Conservation (phyloP, 176 grass and related monocot genomes). For the Alopecurus myosuroides region DNA sequence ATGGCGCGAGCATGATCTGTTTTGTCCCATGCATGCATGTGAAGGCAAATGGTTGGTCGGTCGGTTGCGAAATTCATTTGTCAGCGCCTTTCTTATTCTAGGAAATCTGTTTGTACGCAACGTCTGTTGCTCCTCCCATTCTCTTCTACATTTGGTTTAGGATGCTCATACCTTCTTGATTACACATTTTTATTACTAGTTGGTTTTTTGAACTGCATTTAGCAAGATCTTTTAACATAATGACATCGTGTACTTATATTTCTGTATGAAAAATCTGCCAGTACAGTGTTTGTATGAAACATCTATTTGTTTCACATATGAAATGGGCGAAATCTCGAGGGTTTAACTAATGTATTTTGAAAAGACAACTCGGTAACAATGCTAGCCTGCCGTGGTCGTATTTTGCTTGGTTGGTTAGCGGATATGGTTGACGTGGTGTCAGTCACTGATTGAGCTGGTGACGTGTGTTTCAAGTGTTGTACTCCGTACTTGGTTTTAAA, state of each 20-base stretch:
- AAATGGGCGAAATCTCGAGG: background rate
- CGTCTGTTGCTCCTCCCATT: background rate
- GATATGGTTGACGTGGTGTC: background rate
- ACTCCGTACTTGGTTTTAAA: background rate
- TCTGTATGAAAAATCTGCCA: background rate
- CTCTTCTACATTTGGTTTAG: background rate
- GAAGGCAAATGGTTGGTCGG: background rate
- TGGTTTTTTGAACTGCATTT: background rate
- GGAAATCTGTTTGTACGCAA: background rate
- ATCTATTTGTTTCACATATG: background rate
- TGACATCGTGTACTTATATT: background rate
- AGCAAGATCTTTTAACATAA: background rate
- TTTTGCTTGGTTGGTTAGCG: background rate
- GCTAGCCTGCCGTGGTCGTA: background rate
- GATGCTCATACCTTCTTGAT: background rate
- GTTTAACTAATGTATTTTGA: background rate
- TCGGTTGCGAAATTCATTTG: background rate
- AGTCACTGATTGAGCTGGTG: background rate
- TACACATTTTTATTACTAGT: background rate
- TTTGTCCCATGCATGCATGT: background rate
- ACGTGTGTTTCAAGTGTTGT: background rate
- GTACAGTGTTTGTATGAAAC: background rate
- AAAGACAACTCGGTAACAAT: background rate
- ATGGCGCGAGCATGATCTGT: constrained; percentile 7
- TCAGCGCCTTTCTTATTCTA: background rate